These are phyloP conservation scores for Plantago major DNA, from an alignment of 257 asterid genomes.

Conservation along the genomic window DNA sequence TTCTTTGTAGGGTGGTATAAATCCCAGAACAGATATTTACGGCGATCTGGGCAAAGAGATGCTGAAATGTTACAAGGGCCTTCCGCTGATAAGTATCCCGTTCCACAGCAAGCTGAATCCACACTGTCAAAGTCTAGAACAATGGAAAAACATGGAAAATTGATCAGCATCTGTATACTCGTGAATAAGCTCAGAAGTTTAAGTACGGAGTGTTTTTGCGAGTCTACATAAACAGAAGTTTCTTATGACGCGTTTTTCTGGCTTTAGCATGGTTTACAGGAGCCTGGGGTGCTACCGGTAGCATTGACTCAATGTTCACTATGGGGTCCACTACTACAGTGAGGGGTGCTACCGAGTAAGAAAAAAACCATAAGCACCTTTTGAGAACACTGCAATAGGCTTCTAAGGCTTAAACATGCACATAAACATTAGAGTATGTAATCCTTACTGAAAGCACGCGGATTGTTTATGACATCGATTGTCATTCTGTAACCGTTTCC, in stretches of 20 bases:
- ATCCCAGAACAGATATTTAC: slow-evolving; percentile 46
- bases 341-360: no score
- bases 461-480: slow-evolving; percentile 46
- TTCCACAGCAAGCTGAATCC: slow-evolving; percentile 68
- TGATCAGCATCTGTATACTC: not conserved
- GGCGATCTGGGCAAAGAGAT: slow-evolving; percentile 35
- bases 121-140: slow-evolving; percentile 42
- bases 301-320: no score
- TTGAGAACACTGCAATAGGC: no score
- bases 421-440: not conserved
- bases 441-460: slow-evolving; percentile 41
- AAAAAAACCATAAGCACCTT: no score
- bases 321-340: no score
- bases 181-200: not conserved
- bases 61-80: slow-evolving; percentile 33
- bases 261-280: no score
- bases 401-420: not conserved
- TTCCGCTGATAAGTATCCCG: slow-evolving; percentile 35
- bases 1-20: slow-evolving; percentile 50
- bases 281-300: no score
- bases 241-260: no score
- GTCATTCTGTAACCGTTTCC: slow-evolving; percentile 65
- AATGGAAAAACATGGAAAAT: not conserved
- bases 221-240: no score
- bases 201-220: no score